A percentile compares a stretch with the other conserved stretches of the same genome.
Conservation (phyloP, 345 rosid genomes). For the Fremontodendron californicum region DNA sequence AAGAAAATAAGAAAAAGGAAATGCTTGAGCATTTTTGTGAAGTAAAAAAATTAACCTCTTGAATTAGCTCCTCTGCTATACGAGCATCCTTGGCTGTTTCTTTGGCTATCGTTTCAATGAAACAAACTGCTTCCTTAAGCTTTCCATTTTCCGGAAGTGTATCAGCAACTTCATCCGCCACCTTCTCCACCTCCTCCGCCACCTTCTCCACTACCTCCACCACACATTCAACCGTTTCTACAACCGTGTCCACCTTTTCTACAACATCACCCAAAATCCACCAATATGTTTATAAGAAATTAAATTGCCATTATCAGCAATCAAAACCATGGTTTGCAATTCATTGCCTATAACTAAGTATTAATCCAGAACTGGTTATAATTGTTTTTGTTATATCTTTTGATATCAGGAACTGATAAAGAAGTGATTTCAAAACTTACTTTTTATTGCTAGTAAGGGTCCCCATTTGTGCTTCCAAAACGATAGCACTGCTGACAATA, state of each 20-base stretch:
- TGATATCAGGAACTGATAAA: too few relatives aligned
- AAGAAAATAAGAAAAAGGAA: background rate
- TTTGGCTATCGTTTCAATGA: constrained; percentile 38
- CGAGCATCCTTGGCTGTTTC: constrained; percentile 40
- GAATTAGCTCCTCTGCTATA: constrained; percentile 30
- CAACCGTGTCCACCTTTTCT: constrained; percentile 34
- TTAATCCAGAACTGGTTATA: background rate
- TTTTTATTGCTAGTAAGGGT: constrained; percentile 32
- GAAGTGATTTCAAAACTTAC: constrained; percentile 12
- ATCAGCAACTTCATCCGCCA: constrained; percentile 41
- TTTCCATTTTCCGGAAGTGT: constrained; percentile 37
- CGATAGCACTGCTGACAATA: constrained; percentile 36
- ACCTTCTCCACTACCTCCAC: constrained; percentile 40
- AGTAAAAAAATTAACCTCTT: constrained; percentile 26
- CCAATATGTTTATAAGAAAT: background rate
- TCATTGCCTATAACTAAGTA: background rate
- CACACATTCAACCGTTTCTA: constrained; percentile 29
- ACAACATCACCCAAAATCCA: background rate
- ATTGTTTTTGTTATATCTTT: too few relatives aligned
- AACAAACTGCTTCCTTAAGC: constrained; percentile 23
- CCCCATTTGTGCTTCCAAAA: constrained; percentile 36
- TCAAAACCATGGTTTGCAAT: background rate
- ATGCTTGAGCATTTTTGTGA: too few relatives aligned
- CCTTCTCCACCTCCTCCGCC: constrained; percentile 47
- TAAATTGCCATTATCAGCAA: background rate